Percentiles rank a stretch among this genome's conserved stretches.
phyloP scores from a whole-genome alignment of 345 rosid species.

The Populus alba region DNA sequence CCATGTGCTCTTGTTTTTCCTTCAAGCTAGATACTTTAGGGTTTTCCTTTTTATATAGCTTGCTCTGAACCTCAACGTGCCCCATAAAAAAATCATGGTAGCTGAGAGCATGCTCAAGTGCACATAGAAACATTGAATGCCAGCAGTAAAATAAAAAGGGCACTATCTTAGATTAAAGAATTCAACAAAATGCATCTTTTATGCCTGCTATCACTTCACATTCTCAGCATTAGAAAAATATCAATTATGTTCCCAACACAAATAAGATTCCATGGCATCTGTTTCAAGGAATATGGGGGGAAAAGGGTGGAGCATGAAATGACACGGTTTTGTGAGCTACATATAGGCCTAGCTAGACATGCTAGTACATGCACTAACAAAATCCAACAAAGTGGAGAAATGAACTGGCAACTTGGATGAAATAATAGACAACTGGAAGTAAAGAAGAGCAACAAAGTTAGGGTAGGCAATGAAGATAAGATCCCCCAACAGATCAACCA shows the following conservation, averaged over 20 bases:
- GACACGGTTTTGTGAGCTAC: background rate
- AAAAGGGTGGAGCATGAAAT: background rate
- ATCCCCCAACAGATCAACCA: background rate
- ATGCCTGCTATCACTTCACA: background rate
- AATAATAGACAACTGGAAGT: background rate
- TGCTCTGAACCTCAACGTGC: slow-evolving; percentile 2
- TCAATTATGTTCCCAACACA: background rate
- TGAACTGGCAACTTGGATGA: slow-evolving; percentile 1
- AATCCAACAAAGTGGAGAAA: background rate
- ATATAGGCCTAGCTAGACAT: background rate
- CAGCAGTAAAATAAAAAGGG: background rate
- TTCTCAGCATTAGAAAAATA: background rate
- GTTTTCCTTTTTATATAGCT: background rate
- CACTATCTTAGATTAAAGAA: background rate
- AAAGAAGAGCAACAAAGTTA: background rate
- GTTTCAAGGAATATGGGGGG: background rate
- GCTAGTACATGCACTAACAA: background rate
- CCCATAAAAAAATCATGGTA: background rate
- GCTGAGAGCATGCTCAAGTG: slow-evolving; percentile 14
- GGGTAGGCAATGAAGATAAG: background rate
- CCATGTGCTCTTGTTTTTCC: slow-evolving; percentile 6
- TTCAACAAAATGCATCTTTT: background rate
- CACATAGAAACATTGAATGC: background rate
- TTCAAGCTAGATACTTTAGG: background rate
- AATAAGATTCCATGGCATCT: slow-evolving; percentile 5